Evolutionary conservation across 306 rosid genomes (phyloP).

Genomic region (Calophaca sinica): DNA sequence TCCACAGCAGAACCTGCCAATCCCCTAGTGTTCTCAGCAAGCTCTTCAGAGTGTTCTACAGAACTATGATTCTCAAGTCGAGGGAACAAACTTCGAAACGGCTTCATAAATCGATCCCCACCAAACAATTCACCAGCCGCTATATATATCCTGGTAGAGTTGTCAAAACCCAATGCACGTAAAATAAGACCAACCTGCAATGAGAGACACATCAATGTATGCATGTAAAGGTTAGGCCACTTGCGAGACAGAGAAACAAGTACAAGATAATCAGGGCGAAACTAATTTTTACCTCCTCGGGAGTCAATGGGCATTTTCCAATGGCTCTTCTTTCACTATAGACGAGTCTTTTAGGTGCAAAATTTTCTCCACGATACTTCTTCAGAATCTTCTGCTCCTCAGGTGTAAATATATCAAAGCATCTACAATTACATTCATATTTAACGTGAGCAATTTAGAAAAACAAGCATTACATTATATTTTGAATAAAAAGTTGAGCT

Average conservation of each 20-base stretch:
- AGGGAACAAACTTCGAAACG: slow-evolving; percentile 80
- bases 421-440: slow-evolving; percentile 59
- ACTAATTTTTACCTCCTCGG: slow-evolving; percentile 82
- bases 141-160: slow-evolving; percentile 54
- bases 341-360: slow-evolving; percentile 83
- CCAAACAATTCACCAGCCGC: slow-evolving; percentile 93
- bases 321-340: slow-evolving; percentile 92
- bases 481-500: neutral
- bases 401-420: slow-evolving; percentile 82
- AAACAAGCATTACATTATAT: slow-evolving; percentile 2
- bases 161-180: slow-evolving; percentile 57
- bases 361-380: slow-evolving; percentile 84
- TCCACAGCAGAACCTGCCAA: slow-evolving; percentile 96
- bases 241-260: slow-evolving; percentile 26
- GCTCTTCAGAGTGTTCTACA: slow-evolving; percentile 79
- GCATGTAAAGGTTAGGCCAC: neutral
- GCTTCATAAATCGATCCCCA: slow-evolving; percentile 88
- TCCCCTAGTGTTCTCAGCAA: slow-evolving; percentile 79
- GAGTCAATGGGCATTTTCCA: slow-evolving; percentile 97
- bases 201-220: neutral
- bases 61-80: slow-evolving; percentile 86
- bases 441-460: slow-evolving; percentile 28
- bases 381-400: slow-evolving; percentile 76
- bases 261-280: slow-evolving; percentile 34
- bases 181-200: slow-evolving; percentile 92